These are phyloP conservation scores for Paramecium caudatum DNA, from an alignment of 73 alveolate genomes.

Conservation along the genomic window DNA sequence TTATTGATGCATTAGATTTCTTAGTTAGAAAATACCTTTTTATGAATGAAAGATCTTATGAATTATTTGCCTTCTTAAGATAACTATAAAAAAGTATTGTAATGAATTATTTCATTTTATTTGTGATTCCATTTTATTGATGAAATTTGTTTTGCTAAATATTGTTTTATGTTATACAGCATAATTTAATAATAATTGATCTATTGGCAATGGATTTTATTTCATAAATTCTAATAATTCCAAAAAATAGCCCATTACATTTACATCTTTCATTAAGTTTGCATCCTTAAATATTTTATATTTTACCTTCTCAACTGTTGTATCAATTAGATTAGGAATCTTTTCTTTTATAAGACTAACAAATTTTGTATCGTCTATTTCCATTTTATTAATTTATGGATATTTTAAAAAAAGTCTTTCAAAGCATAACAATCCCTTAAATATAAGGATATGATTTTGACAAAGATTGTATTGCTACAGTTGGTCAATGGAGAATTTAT, in stretches of 20 bases:
- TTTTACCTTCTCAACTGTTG: slow-evolving; percentile 5
- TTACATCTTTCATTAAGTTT: slow-evolving; percentile 48
- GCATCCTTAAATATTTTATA: not conserved
- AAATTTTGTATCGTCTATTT: slow-evolving; percentile 39
- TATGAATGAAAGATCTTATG: slow-evolving; percentile 1
- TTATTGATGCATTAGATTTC: not conserved
- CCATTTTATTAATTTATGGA: slow-evolving; percentile 58
- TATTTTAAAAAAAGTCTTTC: slow-evolving; percentile 63
- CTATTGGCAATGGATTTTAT: not conserved
- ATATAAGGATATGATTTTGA: slow-evolving; percentile 64
- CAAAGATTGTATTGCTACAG: not conserved
- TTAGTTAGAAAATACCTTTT: slow-evolving; percentile 19
- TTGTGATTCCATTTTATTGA: not conserved
- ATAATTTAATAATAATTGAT: slow-evolving; percentile 9
- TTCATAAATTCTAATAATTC: slow-evolving; percentile 51
- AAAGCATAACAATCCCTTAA: slow-evolving; percentile 52
- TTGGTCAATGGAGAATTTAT: slow-evolving; percentile 40
- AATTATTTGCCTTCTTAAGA: slow-evolving; percentile 11
- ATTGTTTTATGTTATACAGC: not conserved
- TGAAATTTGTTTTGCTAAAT: slow-evolving; percentile 43
- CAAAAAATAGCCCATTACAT: slow-evolving; percentile 49
- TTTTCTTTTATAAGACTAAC: not conserved
- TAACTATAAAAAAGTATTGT: not conserved
- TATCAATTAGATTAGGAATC: slow-evolving; percentile 43
- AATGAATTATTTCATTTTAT: slow-evolving; percentile 24